Base-by-base conservation (phyloP, 768 basidiomycete species). In the Suillus sp. region DNA sequence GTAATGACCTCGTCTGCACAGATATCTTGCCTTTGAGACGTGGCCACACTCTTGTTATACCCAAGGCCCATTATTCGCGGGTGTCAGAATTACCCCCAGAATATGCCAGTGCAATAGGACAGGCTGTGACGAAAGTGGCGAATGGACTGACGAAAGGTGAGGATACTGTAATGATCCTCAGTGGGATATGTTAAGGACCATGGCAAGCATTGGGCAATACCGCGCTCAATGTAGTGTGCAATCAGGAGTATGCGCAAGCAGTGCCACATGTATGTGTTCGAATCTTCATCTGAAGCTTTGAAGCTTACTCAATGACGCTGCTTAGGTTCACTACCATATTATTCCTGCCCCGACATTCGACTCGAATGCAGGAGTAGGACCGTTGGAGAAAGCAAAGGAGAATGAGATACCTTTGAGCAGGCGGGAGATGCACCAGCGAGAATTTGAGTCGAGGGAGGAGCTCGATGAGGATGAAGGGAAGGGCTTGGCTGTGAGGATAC, bases 181-280 rank as follows among this genome's bases (percentile, higher is more conserved):
- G 27, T 56, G 18, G 40, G 9, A 43, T 14, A 35, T 32, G 22
- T 45, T 64, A 42, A 62, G 22, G 35, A 34, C 4, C 8, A 8
- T 34, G 32, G 32, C 32, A 42, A 68, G 64, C 63, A 25, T 22
- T 90, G 30, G 78, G 83, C 13, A 87, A 90, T 66, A 88, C 87
- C 18, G 88, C 79, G 8, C 77, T 92, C 54, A 92, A 91, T 70
- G 84, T 92, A 7, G 90, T 91, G 4, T 90, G 89, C 68, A 91
- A 91, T 70, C 90, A 92, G 70, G 90, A 91, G 72, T 92, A 92
- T 67, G 90, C 90, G 0, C 90, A 92, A 70, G 88, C 87, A 4
- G 88, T 92, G 8, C 86, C 85, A n/a, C 90, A 92, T 77, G 90
- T 90, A 65, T 63, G 84, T 69, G 22, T 7, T 11, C 55, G 20